phyloP scores from a whole-genome alignment of 164 flowering plant species.

The Macadamia tetraphylla region DNA sequence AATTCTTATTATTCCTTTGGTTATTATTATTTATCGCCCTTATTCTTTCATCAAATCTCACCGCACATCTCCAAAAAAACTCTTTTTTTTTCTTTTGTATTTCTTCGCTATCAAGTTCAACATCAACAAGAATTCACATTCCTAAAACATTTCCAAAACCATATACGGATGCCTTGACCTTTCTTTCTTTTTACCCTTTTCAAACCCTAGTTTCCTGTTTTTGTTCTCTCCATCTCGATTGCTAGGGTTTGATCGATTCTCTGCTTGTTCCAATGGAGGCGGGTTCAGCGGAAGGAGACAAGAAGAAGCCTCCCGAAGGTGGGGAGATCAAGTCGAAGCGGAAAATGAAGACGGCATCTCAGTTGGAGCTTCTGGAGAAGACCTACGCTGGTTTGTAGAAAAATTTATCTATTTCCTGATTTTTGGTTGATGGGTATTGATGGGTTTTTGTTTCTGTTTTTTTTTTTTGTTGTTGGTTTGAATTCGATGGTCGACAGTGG shows the following conservation, averaged over 20 bases:
- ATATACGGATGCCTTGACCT: not conserved
- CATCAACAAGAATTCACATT: not conserved
- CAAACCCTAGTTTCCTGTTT: not conserved
- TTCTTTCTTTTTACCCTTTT: not conserved
- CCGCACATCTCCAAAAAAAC: conserved; percentile 2
- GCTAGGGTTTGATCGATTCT: conserved; percentile 8
- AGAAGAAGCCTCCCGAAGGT: conserved; percentile 34
- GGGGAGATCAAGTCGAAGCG: conserved; percentile 56
- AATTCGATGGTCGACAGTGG: conserved; percentile 32
- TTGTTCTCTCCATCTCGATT: not conserved
- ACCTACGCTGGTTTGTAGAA: conserved; percentile 61
- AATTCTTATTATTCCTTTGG: no score
- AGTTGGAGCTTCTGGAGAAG: conserved; percentile 75
- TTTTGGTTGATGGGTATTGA: not conserved
- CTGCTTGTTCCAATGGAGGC: conserved; percentile 32
- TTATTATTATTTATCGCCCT: not conserved
- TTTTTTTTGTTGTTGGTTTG: conserved; percentile 6
- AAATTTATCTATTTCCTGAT: not conserved
- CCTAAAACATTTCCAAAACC: not conserved
- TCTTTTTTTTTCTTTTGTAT: not conserved
- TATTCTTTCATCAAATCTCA: conserved; percentile 5
- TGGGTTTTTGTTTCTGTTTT: conserved; percentile 2
- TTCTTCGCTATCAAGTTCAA: not conserved
- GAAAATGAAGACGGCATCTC: conserved; percentile 84
- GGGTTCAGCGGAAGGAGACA: conserved; percentile 39